Evolutionary conservation across 768 basidiomycete genomes (phyloP).

Genomic region (Glaciozyma martinii): DNA sequence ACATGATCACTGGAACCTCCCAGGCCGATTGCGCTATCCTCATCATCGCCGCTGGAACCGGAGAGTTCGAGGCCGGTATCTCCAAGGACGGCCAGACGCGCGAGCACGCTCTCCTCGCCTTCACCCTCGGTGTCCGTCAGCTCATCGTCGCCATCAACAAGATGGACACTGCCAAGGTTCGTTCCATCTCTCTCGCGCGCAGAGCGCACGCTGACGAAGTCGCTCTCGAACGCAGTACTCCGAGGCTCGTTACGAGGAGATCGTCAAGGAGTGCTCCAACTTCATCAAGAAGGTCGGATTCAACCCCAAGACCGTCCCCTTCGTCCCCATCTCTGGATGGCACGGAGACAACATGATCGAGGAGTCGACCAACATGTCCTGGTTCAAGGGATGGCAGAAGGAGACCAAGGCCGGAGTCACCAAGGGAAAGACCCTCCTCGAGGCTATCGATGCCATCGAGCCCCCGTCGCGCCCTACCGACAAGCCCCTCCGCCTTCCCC

Average conservation of each 20-base stretch:
- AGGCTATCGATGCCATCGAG: constrained; percentile 99
- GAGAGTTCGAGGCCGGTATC: constrained; percentile 99
- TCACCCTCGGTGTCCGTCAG: constrained; percentile 95
- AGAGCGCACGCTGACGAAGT: constrained; percentile 27
- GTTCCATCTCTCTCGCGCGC: too few relatives aligned
- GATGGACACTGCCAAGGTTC: constrained; percentile 91
- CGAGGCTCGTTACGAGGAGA: constrained; percentile 96
- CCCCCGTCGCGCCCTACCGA: constrained; percentile 93
- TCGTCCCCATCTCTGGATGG: constrained; percentile 99
- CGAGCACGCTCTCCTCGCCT: constrained; percentile 99
- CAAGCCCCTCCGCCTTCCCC: constrained; percentile 91
- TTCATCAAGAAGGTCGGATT: constrained; percentile 72
- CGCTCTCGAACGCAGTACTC: constrained; percentile 70
- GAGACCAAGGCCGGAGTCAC: constrained; percentile 83
- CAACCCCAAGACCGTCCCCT: constrained; percentile 96
- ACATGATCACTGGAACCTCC: constrained; percentile 90
- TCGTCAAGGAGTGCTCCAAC: constrained; percentile 38
- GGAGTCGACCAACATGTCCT: constrained; percentile 93
- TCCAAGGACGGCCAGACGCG: constrained; percentile 99
- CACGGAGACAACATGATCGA: constrained; percentile 99
- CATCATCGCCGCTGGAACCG: constrained; percentile 97
- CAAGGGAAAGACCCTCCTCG: constrained; percentile 99
- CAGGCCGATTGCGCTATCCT: constrained; percentile 99
- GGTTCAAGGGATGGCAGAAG: constrained; percentile 99
- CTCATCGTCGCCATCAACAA: constrained; percentile 99